phyloP scores from a whole-genome alignment of 140 eudicot species.

The Erigeron philadelphicus region DNA sequence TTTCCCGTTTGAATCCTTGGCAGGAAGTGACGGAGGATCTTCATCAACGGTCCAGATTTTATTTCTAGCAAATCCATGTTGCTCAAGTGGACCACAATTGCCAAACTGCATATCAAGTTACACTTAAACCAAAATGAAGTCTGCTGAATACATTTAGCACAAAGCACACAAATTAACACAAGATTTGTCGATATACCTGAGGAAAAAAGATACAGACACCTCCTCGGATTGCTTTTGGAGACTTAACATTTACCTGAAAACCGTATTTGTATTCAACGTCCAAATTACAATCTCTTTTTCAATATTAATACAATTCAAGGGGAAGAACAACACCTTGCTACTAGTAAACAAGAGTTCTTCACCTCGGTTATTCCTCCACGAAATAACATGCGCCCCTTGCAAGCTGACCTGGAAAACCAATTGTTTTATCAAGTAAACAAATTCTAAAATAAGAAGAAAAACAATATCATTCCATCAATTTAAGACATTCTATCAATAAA shows the following conservation, averaged over 20 bases:
- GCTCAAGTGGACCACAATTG: slow-evolving; percentile 71
- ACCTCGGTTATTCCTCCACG: slow-evolving; percentile 73
- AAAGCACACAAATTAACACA: not conserved
- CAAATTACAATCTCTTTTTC: not conserved
- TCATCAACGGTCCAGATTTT: slow-evolving; percentile 67
- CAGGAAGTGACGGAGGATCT: slow-evolving; percentile 59
- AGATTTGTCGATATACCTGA: slow-evolving; percentile 49
- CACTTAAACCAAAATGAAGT: not conserved
- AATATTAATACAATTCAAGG: slow-evolving; percentile 1
- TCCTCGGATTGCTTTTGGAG: slow-evolving; percentile 68
- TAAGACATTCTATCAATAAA: not conserved
- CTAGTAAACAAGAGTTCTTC: slow-evolving; percentile 84
- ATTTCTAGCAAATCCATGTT: slow-evolving; percentile 90
- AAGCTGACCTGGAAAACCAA: slow-evolving; percentile 63
- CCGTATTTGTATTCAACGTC: not conserved
- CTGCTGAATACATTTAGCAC: slow-evolving; percentile 13
- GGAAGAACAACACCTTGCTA: slow-evolving; percentile 43
- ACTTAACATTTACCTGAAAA: slow-evolving; percentile 60
- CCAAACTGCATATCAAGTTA: slow-evolving; percentile 52
- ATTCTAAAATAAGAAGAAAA: not conserved
- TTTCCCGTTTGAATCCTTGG: slow-evolving; percentile 40
- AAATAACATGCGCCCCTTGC: slow-evolving; percentile 81
- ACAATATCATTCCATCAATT: not conserved
- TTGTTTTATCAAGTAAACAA: not conserved
- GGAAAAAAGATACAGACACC: slow-evolving; percentile 95